phyloP scores from a whole-genome alignment of 192 early-diverging fungal species.

The Diversispora epigaea region DNA sequence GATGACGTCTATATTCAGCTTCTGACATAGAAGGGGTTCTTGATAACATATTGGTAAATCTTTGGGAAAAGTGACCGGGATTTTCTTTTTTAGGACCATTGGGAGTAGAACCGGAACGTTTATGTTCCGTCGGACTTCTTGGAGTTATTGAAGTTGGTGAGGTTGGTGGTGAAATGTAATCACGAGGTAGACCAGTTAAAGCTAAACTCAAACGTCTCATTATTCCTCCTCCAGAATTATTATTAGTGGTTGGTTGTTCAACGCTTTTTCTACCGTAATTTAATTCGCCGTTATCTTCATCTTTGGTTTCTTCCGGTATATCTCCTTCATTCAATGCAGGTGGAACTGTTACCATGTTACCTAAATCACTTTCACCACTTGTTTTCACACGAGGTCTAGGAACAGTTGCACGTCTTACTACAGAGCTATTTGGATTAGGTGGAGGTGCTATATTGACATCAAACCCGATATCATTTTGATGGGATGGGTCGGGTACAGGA shows the following conservation, averaged over 20 bases:
- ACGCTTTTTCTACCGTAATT: constrained; percentile 26
- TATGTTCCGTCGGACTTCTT: constrained; percentile 7
- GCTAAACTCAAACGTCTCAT: constrained; percentile 34
- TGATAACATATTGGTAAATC: constrained; percentile 22
- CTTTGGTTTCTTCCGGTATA: constrained; percentile 27
- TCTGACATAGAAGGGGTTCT: constrained; percentile 27
- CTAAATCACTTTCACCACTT: constrained; percentile 19
- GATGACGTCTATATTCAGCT: constrained; percentile 27
- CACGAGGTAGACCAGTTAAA: constrained; percentile 18
- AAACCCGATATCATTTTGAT: constrained; percentile 6
- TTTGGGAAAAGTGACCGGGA: not conserved
- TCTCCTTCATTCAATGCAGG: constrained; percentile 12
- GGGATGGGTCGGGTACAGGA: constrained; percentile 26
- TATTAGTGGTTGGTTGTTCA: not conserved
- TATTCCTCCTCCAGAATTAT: constrained; percentile 17
- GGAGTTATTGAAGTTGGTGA: not conserved
- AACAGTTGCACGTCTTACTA: constrained; percentile 27
- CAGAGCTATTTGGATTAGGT: not conserved
- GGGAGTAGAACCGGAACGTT: constrained; percentile 26
- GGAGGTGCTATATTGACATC: not conserved
- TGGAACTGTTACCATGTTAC: not conserved
- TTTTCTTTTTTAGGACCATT: constrained; percentile 27
- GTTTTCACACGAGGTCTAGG: constrained; percentile 30
- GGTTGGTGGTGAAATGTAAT: not conserved
- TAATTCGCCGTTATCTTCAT: constrained; percentile 31